These are phyloP conservation scores for Thalassiosira delicatula DNA, from an alignment of 352 stramenopile genomes.

Conservation along the genomic window DNA sequence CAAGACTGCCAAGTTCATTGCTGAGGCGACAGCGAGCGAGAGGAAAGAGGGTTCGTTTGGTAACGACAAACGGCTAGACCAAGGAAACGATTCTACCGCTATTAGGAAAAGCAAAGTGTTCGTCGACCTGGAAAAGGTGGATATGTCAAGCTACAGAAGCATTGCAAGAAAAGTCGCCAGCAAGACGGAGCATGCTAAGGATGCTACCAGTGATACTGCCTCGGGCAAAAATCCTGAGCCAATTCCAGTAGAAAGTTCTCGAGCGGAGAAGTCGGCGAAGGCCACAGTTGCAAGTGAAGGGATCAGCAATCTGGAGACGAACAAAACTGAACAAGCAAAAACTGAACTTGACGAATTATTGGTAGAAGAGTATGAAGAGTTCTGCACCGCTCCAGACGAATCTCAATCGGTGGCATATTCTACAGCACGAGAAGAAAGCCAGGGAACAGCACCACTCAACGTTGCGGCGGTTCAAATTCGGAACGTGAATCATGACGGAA, in stretches of 20 bases:
- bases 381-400: conserved; percentile 38
- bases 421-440: conserved; percentile 46
- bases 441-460: conserved; percentile 12
- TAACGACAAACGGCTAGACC: neutral
- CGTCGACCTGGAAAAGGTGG: neutral
- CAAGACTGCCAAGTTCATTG: conserved; percentile 12
- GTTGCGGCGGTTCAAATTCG: conserved; percentile 3
- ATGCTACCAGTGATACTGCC: neutral
- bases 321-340: neutral
- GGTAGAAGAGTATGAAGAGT: conserved; percentile 10
- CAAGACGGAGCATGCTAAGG: neutral
- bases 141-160: neutral
- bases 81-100: neutral
- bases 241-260: neutral
- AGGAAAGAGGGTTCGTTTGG: neutral
- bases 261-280: neutral
- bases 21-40: neutral
- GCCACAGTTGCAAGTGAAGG: neutral
- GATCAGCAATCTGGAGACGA: neutral
- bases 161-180: neutral
- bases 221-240: neutral
- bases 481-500: conserved; percentile 14
- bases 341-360: neutral
- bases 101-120: neutral
- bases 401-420: conserved; percentile 17